Evolutionary conservation across 768 basidiomycete species (phyloP).

Genomic region (Leccinum sublutescens): DNA sequence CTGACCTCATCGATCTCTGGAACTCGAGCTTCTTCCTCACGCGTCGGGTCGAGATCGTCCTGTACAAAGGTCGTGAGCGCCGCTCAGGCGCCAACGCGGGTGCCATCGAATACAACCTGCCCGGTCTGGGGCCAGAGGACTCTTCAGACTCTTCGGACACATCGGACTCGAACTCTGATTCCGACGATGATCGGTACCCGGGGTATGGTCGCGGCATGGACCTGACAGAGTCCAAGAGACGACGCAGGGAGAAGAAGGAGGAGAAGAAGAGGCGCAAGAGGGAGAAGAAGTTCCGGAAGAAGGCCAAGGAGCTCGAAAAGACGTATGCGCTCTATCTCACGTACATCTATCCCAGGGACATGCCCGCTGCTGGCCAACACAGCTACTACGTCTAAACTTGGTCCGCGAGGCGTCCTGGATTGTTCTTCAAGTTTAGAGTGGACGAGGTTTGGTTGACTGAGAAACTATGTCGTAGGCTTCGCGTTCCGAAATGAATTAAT

Average conservation of each 20-base stretch:
- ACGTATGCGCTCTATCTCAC: conserved; percentile 63
- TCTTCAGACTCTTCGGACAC: conserved; percentile 39
- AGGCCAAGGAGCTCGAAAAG: conserved; percentile 58
- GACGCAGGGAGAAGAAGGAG: conserved; percentile 52
- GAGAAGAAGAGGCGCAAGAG: conserved; percentile 61
- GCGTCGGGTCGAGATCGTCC: conserved; percentile 74
- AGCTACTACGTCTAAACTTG: conserved; percentile 27
- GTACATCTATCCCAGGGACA: conserved; percentile 41
- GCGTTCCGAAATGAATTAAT: background rate
- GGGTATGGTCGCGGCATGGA: conserved; percentile 48
- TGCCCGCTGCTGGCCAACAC: conserved; percentile 24
- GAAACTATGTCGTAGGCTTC: conserved; percentile 1
- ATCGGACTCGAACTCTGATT: conserved; percentile 42
- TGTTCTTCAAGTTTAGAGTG: background rate
- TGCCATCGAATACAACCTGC: conserved; percentile 51
- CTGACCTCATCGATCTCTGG: conserved; percentile 80
- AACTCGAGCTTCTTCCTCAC: conserved; percentile 71
- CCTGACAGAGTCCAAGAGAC: conserved; percentile 48
- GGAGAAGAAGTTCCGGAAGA: conserved; percentile 62
- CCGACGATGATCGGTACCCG: conserved; percentile 41
- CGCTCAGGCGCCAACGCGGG: conserved; percentile 66
- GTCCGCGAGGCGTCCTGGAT: background rate
- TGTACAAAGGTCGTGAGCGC: conserved; percentile 79
- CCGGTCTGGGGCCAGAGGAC: conserved; percentile 44
- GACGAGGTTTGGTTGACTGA: background rate